Conservation (phyloP, 2,329 filamentous ascomycete species). For the Onygenales sp. region DNA sequence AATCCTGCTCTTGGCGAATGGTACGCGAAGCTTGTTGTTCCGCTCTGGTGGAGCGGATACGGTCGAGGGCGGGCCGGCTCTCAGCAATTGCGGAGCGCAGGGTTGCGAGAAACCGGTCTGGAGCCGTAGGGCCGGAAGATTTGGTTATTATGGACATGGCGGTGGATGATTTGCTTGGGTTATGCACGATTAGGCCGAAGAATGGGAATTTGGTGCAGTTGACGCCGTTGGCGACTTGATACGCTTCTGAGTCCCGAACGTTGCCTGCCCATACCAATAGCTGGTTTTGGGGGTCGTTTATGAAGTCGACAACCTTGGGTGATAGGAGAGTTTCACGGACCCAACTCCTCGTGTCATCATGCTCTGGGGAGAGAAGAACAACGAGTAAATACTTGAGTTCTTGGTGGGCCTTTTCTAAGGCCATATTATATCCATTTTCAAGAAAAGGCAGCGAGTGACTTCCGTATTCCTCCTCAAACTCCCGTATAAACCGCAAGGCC, state of each 20-base stretch:
- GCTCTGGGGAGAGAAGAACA: conserved; percentile 79
- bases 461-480: conserved; percentile 93
- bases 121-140: conserved; percentile 60
- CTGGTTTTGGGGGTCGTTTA: conserved; percentile 67
- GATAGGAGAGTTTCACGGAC: conserved; percentile 72
- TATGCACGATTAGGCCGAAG: conserved; percentile 75
- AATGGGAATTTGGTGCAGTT: conserved; percentile 91
- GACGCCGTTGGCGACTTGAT: conserved; percentile 80
- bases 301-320: conserved; percentile 61
- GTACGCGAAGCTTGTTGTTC: conserved; percentile 74
- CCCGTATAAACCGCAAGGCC: conserved; percentile 76
- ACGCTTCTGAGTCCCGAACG: conserved; percentile 85
- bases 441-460: conserved; percentile 58
- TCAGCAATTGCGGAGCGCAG: conserved; percentile 63
- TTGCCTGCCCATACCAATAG: conserved; percentile 89
- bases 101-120: conserved; percentile 65
- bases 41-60: conserved; percentile 63
- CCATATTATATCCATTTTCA: conserved; percentile 85
- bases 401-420: conserved; percentile 78
- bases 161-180: conserved; percentile 70
- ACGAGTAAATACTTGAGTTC: conserved; percentile 90
- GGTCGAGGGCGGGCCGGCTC: conserved; percentile 65
- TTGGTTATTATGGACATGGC: conserved; percentile 86
- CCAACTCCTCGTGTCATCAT: conserved; percentile 82
- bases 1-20: conserved; percentile 81